Evolutionary conservation across 345 rosid species (phyloP), one percentile per base, ranked within the genome.

Genomic region (Cardiospermum halicacabum): DNA sequence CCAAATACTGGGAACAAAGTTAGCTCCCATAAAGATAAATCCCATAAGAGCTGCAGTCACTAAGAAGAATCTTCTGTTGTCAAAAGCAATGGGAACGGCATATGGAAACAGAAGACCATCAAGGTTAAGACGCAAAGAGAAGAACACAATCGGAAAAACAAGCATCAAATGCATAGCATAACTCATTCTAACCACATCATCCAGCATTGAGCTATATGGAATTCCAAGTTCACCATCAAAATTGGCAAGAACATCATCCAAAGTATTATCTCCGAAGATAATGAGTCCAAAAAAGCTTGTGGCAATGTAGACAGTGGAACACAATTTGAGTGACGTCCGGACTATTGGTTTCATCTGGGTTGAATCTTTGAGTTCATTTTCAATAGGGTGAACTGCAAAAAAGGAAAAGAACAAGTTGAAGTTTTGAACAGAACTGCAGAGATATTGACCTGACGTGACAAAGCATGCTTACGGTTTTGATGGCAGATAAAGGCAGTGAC

Each of bases 401-500:
- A 32, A 3, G 7, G 36, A 32, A 32, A 32, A 3, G 36, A 32
- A 32, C 7, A 32, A 3, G 7, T 7, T 32, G 36, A 3, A 32
- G 36, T 32, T 7, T 32, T 3, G 7, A 32, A 3, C 7, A 3
- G 36, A 32, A 32, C 3, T 11, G 9, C 37, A 34, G 9, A 34
- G 10, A 34, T 34, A 5, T 9, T 31, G 6, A 64, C 50, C 58
- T 24, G 37, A 16, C 27, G 47, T n/a, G n/a, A n/a, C n/a, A n/a
- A n/a, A n/a, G n/a, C n/a, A n/a, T n/a, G 77, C 86, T 60, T 69
- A 84, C 89, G 58, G 30, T 82, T 87, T 56, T 84, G 88, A 74
- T 87, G 93, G 72, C 93, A 87, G 64, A 84, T 81, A 68, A 72
- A 87, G 58, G 89, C 86, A 42, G 92, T 84, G 67, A 87, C 89